Percentiles rank a stretch among this genome's conserved stretches.
These are phyloP conservation scores for Niveomyces coronatus DNA, from an alignment of 2,329 filamentous ascomycete species.

Conservation along the genomic window DNA sequence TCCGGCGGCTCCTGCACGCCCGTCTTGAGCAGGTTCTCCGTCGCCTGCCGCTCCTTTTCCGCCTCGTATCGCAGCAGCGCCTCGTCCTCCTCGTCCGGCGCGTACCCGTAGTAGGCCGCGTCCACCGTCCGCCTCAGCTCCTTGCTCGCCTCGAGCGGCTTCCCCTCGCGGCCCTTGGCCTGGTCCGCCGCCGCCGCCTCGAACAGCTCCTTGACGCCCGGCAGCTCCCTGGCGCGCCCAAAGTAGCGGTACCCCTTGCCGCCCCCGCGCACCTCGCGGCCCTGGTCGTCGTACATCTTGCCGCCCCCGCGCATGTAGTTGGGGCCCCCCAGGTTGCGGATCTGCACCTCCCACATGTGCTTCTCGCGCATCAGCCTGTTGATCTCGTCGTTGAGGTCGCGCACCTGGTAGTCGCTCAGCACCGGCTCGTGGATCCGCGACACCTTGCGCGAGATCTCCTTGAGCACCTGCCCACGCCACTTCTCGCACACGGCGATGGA, in stretches of 20 bases:
- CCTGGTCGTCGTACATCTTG: conserved; percentile 63
- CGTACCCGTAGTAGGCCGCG: conserved; percentile 93
- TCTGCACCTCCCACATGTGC: conserved; percentile 97
- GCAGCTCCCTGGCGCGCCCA: conserved; percentile 77
- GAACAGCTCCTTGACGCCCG: conserved; percentile 93
- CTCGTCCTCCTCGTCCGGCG: conserved; percentile 82
- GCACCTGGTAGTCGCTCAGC: conserved; percentile 93
- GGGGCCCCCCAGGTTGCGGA: conserved; percentile 87
- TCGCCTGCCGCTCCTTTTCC: conserved; percentile 72
- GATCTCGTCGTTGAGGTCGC: conserved; percentile 97
- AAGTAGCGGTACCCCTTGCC: conserved; percentile 94
- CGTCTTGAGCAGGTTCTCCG: conserved; percentile 53
- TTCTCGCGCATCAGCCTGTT: conserved; percentile 99
- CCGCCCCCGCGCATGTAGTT: conserved; percentile 81
- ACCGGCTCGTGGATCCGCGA: conserved; percentile 86
- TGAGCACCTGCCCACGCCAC: conserved; percentile 95
- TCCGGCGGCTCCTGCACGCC: conserved; percentile 47
- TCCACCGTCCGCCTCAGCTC: conserved; percentile 71
- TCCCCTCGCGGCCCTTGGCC: conserved; percentile 46
- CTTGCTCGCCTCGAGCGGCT: conserved; percentile 55
- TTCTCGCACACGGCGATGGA: conserved; percentile 85
- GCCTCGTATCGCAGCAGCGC: conserved; percentile 70
- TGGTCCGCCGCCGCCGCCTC: conserved; percentile 73
- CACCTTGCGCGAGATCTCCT: conserved; percentile 94
- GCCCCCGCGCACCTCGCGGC: conserved; percentile 59